Conservation (phyloP, 805 yeast species). For the Saccharomycopsis fibuligera region DNA sequence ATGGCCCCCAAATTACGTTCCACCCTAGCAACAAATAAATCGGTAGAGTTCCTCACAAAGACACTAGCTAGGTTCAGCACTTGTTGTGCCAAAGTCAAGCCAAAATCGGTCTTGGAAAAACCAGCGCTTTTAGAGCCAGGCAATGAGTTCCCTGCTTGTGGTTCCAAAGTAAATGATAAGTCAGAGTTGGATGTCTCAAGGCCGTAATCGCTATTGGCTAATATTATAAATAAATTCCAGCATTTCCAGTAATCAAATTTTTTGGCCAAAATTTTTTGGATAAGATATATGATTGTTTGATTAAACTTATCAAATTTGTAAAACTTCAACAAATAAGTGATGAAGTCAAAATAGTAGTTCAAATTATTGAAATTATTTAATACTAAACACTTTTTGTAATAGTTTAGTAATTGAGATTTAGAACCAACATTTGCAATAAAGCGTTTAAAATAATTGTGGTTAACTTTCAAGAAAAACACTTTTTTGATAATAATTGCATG, state of each 20-base stretch:
- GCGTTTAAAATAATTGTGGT: slow-evolving; percentile 1
- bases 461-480: slow-evolving; percentile 8
- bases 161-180: not conserved
- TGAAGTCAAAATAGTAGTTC: slow-evolving; percentile 10
- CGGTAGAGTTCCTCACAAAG: not conserved
- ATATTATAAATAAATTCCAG: slow-evolving; percentile 20
- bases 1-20: not conserved
- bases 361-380: slow-evolving; percentile 12
- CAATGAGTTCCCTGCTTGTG: not conserved
- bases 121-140: not conserved
- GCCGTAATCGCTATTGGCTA: slow-evolving; percentile 16
- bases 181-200: not conserved
- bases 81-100: not conserved
- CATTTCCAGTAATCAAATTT: slow-evolving; percentile 15
- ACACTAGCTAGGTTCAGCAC: not conserved
- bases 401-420: not conserved
- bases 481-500: slow-evolving; percentile 7
- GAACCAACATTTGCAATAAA: not conserved
- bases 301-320: slow-evolving; percentile 9
- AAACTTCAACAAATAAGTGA: slow-evolving; percentile 10
- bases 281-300: slow-evolving; percentile 3
- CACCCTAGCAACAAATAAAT: not conserved
- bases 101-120: not conserved
- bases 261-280: slow-evolving; percentile 11
- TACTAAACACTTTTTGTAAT: slow-evolving; percentile 12